A percentile compares a stretch with the other conserved stretches of the same genome.
Conservation (phyloP, 352 stramenopile species). For the Phytophthora fragariae region DNA sequence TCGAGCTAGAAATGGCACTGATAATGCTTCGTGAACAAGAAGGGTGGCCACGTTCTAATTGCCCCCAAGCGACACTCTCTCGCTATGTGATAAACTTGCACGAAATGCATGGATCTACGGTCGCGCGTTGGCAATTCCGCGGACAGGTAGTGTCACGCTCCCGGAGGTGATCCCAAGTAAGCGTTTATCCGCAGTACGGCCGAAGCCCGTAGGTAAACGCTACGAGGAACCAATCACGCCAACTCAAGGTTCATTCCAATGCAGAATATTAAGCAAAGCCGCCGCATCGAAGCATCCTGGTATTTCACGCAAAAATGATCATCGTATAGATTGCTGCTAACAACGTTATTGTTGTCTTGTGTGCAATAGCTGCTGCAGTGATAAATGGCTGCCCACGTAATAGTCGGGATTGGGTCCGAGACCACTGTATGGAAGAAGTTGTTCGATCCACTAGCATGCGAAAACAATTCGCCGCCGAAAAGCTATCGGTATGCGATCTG, state of each 20-base stretch:
- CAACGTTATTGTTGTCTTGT: background rate
- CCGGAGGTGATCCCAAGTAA: slow-evolving; percentile 21
- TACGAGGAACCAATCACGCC: background rate
- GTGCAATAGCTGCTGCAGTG: background rate
- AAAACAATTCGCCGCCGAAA: slow-evolving; percentile 49
- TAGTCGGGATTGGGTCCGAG: slow-evolving; percentile 51
- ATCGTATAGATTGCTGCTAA: background rate
- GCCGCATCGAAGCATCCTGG: background rate
- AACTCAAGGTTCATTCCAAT: background rate
- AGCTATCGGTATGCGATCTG: slow-evolving; percentile 43
- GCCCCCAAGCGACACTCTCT: slow-evolving; percentile 22
- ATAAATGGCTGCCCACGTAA: slow-evolving; percentile 10
- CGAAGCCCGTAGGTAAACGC: background rate
- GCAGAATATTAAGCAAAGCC: background rate
- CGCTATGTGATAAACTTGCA: slow-evolving; percentile 20
- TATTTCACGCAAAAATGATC: background rate
- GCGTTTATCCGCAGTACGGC: background rate
- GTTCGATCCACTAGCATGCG: slow-evolving; percentile 33
- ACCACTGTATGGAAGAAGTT: slow-evolving; percentile 62
- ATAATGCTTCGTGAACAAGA: slow-evolving; percentile 34
- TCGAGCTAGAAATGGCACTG: slow-evolving; percentile 65
- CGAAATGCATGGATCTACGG: slow-evolving; percentile 31
- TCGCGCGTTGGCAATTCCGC: slow-evolving; percentile 5
- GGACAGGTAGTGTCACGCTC: background rate
- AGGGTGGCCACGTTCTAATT: slow-evolving; percentile 52